Evolutionary conservation across 208 protist species (phyloP).

Genomic region (Leishmania mexicana): DNA sequence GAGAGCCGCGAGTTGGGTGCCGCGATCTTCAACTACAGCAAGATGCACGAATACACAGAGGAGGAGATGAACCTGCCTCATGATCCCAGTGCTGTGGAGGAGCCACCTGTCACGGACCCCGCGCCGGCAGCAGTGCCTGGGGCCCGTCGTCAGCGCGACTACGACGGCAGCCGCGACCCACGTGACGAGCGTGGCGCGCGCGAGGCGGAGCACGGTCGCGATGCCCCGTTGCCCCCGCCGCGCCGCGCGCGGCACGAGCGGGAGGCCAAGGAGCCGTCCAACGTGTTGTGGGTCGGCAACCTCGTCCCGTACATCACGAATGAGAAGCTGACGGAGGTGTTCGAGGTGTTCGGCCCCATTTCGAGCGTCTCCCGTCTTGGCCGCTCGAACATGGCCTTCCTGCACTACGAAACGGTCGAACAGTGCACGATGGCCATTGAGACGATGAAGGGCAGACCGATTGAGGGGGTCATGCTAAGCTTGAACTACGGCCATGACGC

Average conservation of each 20-base stretch:
- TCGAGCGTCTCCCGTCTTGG: slow-evolving; percentile 70
- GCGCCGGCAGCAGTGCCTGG: slow-evolving; percentile 23
- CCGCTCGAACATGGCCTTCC: slow-evolving; percentile 74
- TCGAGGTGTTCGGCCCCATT: slow-evolving; percentile 80
- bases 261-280: slow-evolving; percentile 64
- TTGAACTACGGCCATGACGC: slow-evolving; percentile 85
- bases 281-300: slow-evolving; percentile 84
- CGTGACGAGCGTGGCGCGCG: slow-evolving; percentile 25
- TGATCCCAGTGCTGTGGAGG: slow-evolving; percentile 39
- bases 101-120: slow-evolving; percentile 18
- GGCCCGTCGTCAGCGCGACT: slow-evolving; percentile 16
- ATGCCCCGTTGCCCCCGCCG: slow-evolving; percentile 14
- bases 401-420: slow-evolving; percentile 85
- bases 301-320: slow-evolving; percentile 68
- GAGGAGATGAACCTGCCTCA: slow-evolving; percentile 69
- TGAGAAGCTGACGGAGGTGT: slow-evolving; percentile 76
- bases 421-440: slow-evolving; percentile 83
- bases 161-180: slow-evolving; percentile 13
- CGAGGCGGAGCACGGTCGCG: background rate
- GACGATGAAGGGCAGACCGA: slow-evolving; percentile 68
- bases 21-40: slow-evolving; percentile 84
- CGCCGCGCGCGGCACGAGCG: slow-evolving; percentile 65
- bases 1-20: slow-evolving; percentile 52
- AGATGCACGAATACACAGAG: slow-evolving; percentile 82
- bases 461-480: slow-evolving; percentile 71